Evolutionary conservation across 2,329 filamentous ascomycete genomes (phyloP).

Genomic region (Pseudogymnoascus sp.): DNA sequence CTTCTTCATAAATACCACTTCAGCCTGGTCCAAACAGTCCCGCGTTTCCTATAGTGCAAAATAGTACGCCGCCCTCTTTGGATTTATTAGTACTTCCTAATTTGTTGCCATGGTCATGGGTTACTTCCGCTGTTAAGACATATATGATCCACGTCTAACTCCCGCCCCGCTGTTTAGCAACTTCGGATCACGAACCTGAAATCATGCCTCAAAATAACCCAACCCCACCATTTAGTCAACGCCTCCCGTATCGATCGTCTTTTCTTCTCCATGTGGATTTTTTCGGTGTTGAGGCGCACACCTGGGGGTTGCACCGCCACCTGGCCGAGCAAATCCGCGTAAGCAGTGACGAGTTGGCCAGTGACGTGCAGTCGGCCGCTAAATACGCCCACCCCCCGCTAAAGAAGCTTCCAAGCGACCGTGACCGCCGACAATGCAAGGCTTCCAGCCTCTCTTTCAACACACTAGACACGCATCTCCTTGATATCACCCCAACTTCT

Average conservation of each 20-base stretch:
- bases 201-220: background rate
- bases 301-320: conserved; percentile 1
- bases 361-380: conserved; percentile 8
- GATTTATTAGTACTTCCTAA: background rate
- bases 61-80: background rate
- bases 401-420: conserved; percentile 9
- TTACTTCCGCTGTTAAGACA: background rate
- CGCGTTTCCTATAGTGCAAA: background rate
- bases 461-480: background rate
- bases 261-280: background rate
- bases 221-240: background rate
- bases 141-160: background rate
- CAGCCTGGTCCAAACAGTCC: background rate
- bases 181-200: background rate
- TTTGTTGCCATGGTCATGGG: background rate
- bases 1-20: background rate
- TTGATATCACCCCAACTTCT: conserved; percentile 2
- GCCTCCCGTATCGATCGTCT: background rate
- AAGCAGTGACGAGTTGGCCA: conserved; percentile 5
- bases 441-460: conserved; percentile 10
- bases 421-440: conserved; percentile 7
- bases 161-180: background rate
- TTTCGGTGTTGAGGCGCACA: background rate
- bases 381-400: conserved; percentile 4
- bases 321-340: conserved; percentile 1